A percentile compares a stretch with the other conserved stretches of the same genome.
Evolutionary conservation across 2,329 filamentous ascomycete genomes (phyloP).

Genomic region (Trichoderma cornu-damae): DNA sequence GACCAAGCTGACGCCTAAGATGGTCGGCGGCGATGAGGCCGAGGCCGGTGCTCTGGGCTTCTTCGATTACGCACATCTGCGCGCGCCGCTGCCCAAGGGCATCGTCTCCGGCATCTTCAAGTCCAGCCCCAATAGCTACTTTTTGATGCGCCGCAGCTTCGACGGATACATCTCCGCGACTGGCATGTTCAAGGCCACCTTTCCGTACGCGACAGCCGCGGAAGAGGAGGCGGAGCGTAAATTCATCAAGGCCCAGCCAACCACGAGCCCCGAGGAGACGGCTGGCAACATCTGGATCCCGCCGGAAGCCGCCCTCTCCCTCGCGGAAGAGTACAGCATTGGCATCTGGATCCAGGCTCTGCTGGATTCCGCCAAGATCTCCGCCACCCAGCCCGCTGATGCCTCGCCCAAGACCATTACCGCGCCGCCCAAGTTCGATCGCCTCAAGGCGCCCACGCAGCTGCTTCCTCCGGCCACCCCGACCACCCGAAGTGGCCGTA

Average conservation of each 20-base stretch:
- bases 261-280: conserved; percentile 84
- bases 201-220: conserved; percentile 66
- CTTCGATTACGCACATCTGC: conserved; percentile 94
- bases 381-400: conserved; percentile 52
- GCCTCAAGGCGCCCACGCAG: conserved; percentile 41
- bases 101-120: conserved; percentile 91
- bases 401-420: conserved; percentile 71
- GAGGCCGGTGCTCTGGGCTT: conserved; percentile 70
- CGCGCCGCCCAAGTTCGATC: conserved; percentile 74
- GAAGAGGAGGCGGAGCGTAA: conserved; percentile 74
- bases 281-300: conserved; percentile 97
- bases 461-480: conserved; percentile 48
- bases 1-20: conserved; percentile 81
- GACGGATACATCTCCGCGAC: conserved; percentile 82
- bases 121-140: conserved; percentile 85
- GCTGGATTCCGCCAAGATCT: conserved; percentile 78
- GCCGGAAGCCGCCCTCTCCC: conserved; percentile 69
- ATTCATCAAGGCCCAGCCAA: conserved; percentile 76
- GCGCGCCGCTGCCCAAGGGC: conserved; percentile 86
- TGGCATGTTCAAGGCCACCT: conserved; percentile 89
- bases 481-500: conserved; percentile 43
- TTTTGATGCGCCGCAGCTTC: conserved; percentile 85
- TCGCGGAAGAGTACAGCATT: conserved; percentile 86
- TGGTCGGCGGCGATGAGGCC: conserved; percentile 68
- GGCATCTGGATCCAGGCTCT: conserved; percentile 85